phyloP scores from a whole-genome alignment of 1,284 basidiomycete genomes.

The Austroboletus novae-zelandiae region DNA sequence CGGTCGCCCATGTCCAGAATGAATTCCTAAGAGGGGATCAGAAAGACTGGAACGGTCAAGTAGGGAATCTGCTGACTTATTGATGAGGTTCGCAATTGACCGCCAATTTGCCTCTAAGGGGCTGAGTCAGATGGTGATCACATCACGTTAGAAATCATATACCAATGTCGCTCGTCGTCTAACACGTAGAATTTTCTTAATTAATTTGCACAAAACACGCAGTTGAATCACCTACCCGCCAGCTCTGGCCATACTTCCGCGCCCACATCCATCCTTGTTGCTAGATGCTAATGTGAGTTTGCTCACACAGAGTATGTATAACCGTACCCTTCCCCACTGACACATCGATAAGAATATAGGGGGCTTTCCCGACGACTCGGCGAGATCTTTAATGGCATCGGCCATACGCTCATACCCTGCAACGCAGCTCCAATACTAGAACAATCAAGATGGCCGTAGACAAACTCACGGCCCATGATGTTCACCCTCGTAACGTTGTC shows the following conservation, averaged over 20 bases:
- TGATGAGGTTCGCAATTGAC: constrained; percentile 38
- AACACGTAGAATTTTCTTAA: not conserved
- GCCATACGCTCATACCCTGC: constrained; percentile 54
- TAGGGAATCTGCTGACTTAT: constrained; percentile 25
- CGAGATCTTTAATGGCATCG: constrained; percentile 46
- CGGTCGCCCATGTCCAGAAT: constrained; percentile 41
- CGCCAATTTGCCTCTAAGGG: constrained; percentile 32
- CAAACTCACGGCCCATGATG: constrained; percentile 51
- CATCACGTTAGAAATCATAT: not conserved
- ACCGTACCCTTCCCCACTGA: constrained; percentile 55
- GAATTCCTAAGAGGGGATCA: constrained; percentile 36
- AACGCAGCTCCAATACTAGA: not conserved
- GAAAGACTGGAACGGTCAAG: not conserved
- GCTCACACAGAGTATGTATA: not conserved
- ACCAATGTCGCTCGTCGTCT: constrained; percentile 59
- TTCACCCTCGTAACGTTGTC: constrained; percentile 52
- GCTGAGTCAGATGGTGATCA: constrained; percentile 3
- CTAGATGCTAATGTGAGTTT: constrained; percentile 30
- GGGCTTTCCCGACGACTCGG: constrained; percentile 40
- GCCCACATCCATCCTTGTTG: constrained; percentile 62
- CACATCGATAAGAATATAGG: constrained; percentile 53
- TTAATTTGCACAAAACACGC: not conserved
- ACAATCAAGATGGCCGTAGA: not conserved
- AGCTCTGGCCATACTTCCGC: constrained; percentile 49
- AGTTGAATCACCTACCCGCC: constrained; percentile 45